phyloP scores from a whole-genome alignment of 2,329 filamentous ascomycete genomes.

The Verticillium longisporum region DNA sequence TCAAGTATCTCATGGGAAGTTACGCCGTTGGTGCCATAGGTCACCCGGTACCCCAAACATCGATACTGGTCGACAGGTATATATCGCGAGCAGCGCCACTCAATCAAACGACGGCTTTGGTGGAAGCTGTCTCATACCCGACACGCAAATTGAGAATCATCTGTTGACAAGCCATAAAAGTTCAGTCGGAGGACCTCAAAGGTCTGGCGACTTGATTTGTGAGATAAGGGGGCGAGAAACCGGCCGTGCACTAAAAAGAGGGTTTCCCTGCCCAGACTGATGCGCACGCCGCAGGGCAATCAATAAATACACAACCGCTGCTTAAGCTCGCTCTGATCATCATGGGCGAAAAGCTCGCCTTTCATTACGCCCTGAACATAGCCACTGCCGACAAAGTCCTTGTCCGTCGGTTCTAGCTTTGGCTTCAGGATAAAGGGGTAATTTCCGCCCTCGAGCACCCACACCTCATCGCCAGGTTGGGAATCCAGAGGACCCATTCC shows the following conservation, averaged over 20 bases:
- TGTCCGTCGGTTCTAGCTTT: background rate
- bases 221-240: background rate
- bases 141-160: too few relatives aligned
- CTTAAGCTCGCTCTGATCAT: background rate
- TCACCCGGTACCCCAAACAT: too few relatives aligned
- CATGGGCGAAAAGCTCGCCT: background rate
- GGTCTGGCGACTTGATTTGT: too few relatives aligned
- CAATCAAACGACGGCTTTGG: too few relatives aligned
- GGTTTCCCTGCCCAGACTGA: background rate
- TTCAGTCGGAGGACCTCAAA: too few relatives aligned
- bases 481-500: background rate
- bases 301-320: background rate
- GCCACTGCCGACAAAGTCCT: background rate
- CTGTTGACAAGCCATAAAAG: too few relatives aligned
- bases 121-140: too few relatives aligned
- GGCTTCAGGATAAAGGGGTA: background rate
- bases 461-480: background rate
- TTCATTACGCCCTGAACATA: background rate
- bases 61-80: too few relatives aligned
- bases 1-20: too few relatives aligned
- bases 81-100: too few relatives aligned
- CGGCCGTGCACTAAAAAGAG: background rate
- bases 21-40: too few relatives aligned
- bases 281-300: too few relatives aligned
- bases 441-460: background rate